These are phyloP conservation scores for Zelonia costaricensis DNA, from an alignment of 208 protist genomes.

Conservation along the genomic window DNA sequence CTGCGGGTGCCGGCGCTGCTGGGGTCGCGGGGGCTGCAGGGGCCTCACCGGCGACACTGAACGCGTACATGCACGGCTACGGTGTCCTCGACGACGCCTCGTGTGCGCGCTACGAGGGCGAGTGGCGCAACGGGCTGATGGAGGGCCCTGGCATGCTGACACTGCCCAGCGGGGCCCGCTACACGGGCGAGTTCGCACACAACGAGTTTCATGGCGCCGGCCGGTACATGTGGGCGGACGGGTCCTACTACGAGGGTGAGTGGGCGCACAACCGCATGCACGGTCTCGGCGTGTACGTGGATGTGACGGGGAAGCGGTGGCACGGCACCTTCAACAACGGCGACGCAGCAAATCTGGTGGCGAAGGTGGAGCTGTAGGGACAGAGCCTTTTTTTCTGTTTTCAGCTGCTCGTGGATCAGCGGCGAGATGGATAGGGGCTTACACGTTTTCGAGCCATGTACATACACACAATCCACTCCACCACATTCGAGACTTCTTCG, in stretches of 20 bases:
- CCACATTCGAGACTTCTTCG: too few species aligned
- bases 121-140: conserved; percentile 80
- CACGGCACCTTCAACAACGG: conserved; percentile 74
- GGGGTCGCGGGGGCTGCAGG: neutral
- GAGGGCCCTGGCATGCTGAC: conserved; percentile 53
- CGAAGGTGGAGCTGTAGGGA: conserved; percentile 62
- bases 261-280: conserved; percentile 87
- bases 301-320: conserved; percentile 71
- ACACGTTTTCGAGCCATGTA: too few species aligned
- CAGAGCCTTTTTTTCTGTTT: conserved; percentile 5
- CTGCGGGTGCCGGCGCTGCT: too few species aligned
- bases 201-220: conserved; percentile 72
- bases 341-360: conserved; percentile 36
- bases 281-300: conserved; percentile 79
- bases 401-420: conserved; percentile 2
- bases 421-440: too few species aligned
- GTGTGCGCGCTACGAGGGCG: conserved; percentile 77
- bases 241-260: conserved; percentile 83
- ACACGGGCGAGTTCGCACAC: conserved; percentile 56
- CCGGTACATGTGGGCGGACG: conserved; percentile 86
- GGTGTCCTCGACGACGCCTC: conserved; percentile 47
- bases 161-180: conserved; percentile 61
- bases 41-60: neutral
- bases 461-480: too few species aligned
- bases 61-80: conserved; percentile 28